Evolutionary conservation across 352 stramenopile genomes (phyloP), one percentile per base, ranked within the genome.

Genomic region (Pythium dissimile): DNA sequence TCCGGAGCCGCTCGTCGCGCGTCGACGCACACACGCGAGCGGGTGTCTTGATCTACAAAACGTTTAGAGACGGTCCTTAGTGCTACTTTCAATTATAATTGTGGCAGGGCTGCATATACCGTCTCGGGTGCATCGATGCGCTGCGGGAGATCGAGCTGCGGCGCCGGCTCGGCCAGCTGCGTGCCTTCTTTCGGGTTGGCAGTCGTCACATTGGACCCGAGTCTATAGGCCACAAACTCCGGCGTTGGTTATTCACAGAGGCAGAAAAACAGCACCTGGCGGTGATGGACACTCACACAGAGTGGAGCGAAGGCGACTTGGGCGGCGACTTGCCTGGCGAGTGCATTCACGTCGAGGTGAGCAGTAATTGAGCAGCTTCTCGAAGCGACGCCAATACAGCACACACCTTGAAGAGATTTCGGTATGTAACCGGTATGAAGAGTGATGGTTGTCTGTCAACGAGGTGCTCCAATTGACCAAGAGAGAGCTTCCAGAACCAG

Each of bases 131-230:
- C 72, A 43, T 89, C 79, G 42, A 93, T 88, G 13, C 81, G 77
- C 62, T 93, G 84, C 5, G 84, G 84, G 3, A 90, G 56, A 66
- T 93, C 84, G 18, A 92, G 59, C 68, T 93, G 84, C 2, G 84
- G 84, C 9, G 77, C 70, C 3, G 80, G 65, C 66, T 94, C 84
- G 15, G 84, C 80, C 5, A 94, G 65, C 35, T 94, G 82, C 18
- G 82, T 91, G 52, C 79, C 82, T 71, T 94, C 80, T 15, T 66
- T 68, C 5, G 66, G 48, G 34, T 84, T 87, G 12, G 69, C 49
- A 12, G 65, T 68, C 49, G 77, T 86, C 62, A 87, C 76, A 54
- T 82, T 88, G 23, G 77, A 69, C 44, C 66, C 79, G 44, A 79
- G 60, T 38, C 75, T 88, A 37, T 32, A 3, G 5, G 9, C 8